Evolutionary conservation across 106 monocot species (phyloP).

Genomic region (Allium cepa): DNA sequence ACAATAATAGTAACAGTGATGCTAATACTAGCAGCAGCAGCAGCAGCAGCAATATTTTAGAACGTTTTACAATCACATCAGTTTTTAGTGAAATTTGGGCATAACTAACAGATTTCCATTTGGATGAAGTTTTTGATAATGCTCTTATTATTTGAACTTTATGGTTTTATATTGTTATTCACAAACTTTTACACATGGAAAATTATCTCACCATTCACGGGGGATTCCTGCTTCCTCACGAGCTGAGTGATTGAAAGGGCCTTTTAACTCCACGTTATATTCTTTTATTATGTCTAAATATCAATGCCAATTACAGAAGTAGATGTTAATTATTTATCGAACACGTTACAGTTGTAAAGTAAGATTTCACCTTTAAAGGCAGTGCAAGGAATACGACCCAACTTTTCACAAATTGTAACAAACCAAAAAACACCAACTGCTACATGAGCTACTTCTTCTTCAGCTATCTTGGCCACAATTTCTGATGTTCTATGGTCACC

Average conservation of each 20-base stretch:
- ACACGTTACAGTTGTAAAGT: neutral
- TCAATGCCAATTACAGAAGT: no score
- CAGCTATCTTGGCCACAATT: slow-evolving; percentile 81
- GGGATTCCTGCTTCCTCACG: slow-evolving; percentile 95
- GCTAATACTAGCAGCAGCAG: no score
- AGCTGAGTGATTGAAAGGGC: slow-evolving; percentile 86
- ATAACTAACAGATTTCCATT: no score
- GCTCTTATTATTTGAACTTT: no score
- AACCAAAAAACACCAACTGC: slow-evolving; percentile 90
- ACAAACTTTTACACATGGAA: neutral
- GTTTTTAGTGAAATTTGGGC: no score
- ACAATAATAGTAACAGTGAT: no score
- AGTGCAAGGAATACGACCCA: slow-evolving; percentile 45
- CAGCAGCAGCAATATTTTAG: no score
- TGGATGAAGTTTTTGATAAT: no score
- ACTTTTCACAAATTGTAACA: slow-evolving; percentile 54
- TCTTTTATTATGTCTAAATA: slow-evolving; percentile 62
- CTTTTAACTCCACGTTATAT: slow-evolving; percentile 72
- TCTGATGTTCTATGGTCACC: slow-evolving; percentile 77
- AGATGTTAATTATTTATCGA: neutral
- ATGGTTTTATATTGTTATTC: neutral
- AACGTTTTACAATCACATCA: no score
- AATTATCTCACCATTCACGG: slow-evolving; percentile 64
- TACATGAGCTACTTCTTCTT: slow-evolving; percentile 97
- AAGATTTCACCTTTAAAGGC: slow-evolving; percentile 54